A percentile compares a stretch with the other conserved stretches of the same genome.
Conservation (phyloP, 2,329 filamentous ascomycete genomes). For the Periconia digitata region DNA sequence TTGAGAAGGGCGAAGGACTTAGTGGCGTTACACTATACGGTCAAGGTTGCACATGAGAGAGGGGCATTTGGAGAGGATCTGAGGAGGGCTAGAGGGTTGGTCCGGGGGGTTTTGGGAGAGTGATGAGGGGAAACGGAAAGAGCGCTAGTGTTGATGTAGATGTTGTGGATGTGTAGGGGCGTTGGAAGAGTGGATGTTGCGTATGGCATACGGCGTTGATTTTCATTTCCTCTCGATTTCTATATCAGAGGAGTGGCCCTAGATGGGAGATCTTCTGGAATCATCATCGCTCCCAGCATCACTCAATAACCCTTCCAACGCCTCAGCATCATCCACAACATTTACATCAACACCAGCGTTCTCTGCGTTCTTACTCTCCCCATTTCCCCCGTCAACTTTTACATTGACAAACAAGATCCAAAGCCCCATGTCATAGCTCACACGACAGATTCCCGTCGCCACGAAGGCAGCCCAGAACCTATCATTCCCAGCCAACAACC, state of each 20-base stretch:
- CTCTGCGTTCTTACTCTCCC: slow-evolving; percentile 13
- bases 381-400: slow-evolving; percentile 24
- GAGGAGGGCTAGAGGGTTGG: slow-evolving; percentile 51
- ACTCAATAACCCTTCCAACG: slow-evolving; percentile 34
- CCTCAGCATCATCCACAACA: slow-evolving; percentile 27
- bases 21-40: slow-evolving; percentile 57
- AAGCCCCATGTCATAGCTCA: slow-evolving; percentile 41
- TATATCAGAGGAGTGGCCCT: no score
- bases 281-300: slow-evolving; percentile 32
- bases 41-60: slow-evolving; percentile 55
- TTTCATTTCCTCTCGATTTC: no score
- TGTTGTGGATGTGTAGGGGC: no score
- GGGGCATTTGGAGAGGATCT: slow-evolving; percentile 53
- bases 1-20: slow-evolving; percentile 62
- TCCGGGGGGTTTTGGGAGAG: slow-evolving; percentile 42
- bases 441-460: slow-evolving; percentile 37
- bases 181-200: no score
- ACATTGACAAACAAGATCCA: slow-evolving; percentile 43
- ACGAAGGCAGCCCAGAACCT: slow-evolving; percentile 44
- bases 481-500: slow-evolving; percentile 35
- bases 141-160: no score
- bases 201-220: no score
- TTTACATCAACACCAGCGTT: slow-evolving; percentile 17
- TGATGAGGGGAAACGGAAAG: background rate
- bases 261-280: no score